Base-by-base conservation (phyloP, 2,329 filamentous ascomycete species). In the Cladophialophora carrionii region DNA sequence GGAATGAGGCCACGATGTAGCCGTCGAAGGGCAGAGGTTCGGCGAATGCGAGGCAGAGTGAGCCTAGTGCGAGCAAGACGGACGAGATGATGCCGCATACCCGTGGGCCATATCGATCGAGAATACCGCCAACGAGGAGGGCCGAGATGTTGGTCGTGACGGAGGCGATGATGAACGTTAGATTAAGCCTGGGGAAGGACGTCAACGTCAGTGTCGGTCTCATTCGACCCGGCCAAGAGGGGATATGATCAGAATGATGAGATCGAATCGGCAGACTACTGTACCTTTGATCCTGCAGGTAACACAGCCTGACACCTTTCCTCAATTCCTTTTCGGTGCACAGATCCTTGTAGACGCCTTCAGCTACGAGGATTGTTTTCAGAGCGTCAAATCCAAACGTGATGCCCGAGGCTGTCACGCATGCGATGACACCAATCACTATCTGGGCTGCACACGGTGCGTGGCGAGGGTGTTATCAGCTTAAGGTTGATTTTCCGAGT, bases 111-210 rank as follows among this genome's bases (percentile, higher is more conserved):
- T 85, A 92, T 68, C 88, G 85, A 77, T 96, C 92, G 14, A 96
- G 85, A 29, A 96, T 88, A 4, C 90, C 90, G 26, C 92, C 92
- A 29, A 96, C 87, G 1, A 92, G 90, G 1, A 96, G 83, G 41
- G 92, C 92, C 51, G 88, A 90, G 20, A 96, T 88, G 72, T 96
- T 96, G 52, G 92, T 95, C 9, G 87, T 90, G 2, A 96, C 92
- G 26, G 92, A 92, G 29, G 92, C 92, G 43, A 92, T 85, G 9
- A 91, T 95, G 81, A 96, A 96, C 89, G 96, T 96, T 72, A 96
- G 80, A 74, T 96, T 96, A 64, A 96, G 83, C 68, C 78, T 79
- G 62, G 41, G 31, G 14, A 26, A 43, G 32, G 22, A 4, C n/a
- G 20, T n/a, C 17, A 14, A 14, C 10, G 49, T 46, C 53, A n/a